Evolutionary conservation across 2,329 filamentous ascomycete species (phyloP).

Genomic region (Shiraia bambusicola): DNA sequence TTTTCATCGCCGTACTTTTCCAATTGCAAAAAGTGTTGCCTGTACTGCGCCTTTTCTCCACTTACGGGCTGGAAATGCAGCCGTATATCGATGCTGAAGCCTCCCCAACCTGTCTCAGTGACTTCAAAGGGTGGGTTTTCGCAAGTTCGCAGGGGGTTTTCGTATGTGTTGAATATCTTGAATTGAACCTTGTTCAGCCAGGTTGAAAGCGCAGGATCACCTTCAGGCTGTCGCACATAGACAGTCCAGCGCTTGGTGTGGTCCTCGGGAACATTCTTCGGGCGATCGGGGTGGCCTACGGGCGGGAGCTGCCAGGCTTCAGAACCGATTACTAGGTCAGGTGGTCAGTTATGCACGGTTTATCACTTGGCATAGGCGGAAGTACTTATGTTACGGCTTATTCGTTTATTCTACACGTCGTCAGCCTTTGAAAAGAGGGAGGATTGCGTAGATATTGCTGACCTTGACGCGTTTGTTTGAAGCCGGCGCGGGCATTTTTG

Average conservation of each 20-base stretch:
- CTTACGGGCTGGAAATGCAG: constrained; percentile 88
- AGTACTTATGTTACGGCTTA: constrained; percentile 44
- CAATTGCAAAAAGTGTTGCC: constrained; percentile 88
- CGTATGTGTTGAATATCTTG: constrained; percentile 96
- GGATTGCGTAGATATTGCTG: constrained; percentile 2
- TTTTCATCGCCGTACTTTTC: constrained; percentile 78
- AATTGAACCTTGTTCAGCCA: constrained; percentile 98
- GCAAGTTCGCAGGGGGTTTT: constrained; percentile 75
- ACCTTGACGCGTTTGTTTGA: constrained; percentile 57
- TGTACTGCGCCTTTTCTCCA: constrained; percentile 90
- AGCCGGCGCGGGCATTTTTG: constrained; percentile 56
- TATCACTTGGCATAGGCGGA: not conserved
- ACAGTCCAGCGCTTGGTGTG: constrained; percentile 98
- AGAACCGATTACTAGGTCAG: constrained; percentile 50
- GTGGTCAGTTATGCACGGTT: not conserved
- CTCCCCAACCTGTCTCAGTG: constrained; percentile 93
- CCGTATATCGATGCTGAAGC: constrained; percentile 95
- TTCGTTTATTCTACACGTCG: constrained; percentile 41
- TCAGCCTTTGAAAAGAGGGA: constrained; percentile 14
- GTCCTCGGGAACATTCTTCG: constrained; percentile 74
- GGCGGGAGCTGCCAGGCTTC: constrained; percentile 64
- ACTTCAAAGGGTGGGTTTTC: constrained; percentile 82
- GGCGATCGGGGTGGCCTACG: constrained; percentile 61
- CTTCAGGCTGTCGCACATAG: constrained; percentile 87
- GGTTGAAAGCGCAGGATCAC: constrained; percentile 81